Base-by-base conservation (phyloP, 2,329 filamentous ascomycete species). In the Geosmithia flava region DNA sequence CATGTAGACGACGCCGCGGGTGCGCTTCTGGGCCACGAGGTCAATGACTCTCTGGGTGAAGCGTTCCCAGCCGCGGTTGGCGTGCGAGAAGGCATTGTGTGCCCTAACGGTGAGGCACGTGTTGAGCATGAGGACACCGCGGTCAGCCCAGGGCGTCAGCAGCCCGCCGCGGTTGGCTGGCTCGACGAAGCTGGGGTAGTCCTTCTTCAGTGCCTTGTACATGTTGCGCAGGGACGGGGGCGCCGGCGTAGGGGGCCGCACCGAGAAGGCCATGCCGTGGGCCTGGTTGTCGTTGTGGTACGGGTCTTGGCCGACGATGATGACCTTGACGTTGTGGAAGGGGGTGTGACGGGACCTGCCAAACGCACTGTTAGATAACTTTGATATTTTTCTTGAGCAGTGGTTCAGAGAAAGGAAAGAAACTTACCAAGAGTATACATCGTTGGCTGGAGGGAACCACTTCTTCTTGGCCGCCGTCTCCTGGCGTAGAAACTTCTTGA, bases 241-340 rank as follows among this genome's bases (percentile, higher is more conserved):
- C 1, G 91, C 88, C 3, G 80, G 79, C 0, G 88, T 95, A 0
- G 93, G 93, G 3, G 91, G 83, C 10, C 87, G 86, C 48, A 97
- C 90, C 45, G 88, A 95, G 74, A 98, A 98, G 62, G 87, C 91
- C 50, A 98, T 81, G 42, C 93, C 93, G 65, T 97, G 93, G 46
- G 93, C 93, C 72, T 98, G 93, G 65, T 94, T 94, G 63, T 80
- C 65, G 63, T 95, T 95, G 71, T 98, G 93, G 66, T 98, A 98
- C 2, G 93, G 93, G 63, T 98, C 93, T 69, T 98, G 93, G 54
- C 93, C 93, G 48, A 97, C 67, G 59, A 98, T 89, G 51, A 98
- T 90, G 49, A 86, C 85, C 65, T 95, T 95, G 63, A 97, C 90
- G 15, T 75, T 83, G 68, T 83, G 71, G 56, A 98, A 82, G 7